A percentile compares a stretch with the other conserved stretches of the same genome.
These are phyloP conservation scores for Acephala macrosclerotiorum DNA, from an alignment of 2,329 filamentous ascomycete genomes.

Conservation along the genomic window DNA sequence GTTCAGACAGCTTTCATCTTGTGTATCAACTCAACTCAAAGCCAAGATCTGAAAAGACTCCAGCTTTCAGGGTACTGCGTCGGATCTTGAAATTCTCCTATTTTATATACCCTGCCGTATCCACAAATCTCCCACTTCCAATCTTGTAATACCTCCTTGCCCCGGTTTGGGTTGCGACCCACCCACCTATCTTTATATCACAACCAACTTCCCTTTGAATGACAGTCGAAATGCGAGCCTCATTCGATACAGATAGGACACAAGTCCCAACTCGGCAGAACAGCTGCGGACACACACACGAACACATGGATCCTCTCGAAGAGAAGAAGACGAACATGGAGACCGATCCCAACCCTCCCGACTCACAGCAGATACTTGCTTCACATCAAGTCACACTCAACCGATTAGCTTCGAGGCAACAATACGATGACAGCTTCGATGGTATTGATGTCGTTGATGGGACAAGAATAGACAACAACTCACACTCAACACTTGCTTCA, in stretches of 20 bases:
- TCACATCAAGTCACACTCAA: background rate
- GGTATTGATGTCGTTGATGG: slow-evolving; percentile 5
- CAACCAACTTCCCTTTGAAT: background rate
- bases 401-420: slow-evolving; percentile 1
- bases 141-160: slow-evolving; percentile 3
- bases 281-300: slow-evolving; percentile 9
- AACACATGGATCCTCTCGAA: slow-evolving; percentile 12
- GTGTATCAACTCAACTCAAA: background rate
- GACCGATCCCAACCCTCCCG: background rate
- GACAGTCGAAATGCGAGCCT: slow-evolving; percentile 1
- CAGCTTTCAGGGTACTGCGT: background rate
- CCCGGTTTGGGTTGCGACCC: background rate
- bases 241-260: slow-evolving; percentile 14
- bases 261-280: slow-evolving; percentile 14
- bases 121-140: too few relatives aligned
- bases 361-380: background rate
- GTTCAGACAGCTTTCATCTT: background rate
- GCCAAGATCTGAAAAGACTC: slow-evolving; percentile 3
- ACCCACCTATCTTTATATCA: background rate
- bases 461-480: background rate
- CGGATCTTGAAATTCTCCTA: background rate
- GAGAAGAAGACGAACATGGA: slow-evolving; percentile 13
- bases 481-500: background rate
- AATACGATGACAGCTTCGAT: slow-evolving; percentile 13
- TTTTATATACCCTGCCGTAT: background rate